A percentile compares a stretch with the other conserved stretches of the same genome.
Evolutionary conservation across 192 early-diverging fungal genomes (phyloP).

Genomic region (Phycomyces nitens): DNA sequence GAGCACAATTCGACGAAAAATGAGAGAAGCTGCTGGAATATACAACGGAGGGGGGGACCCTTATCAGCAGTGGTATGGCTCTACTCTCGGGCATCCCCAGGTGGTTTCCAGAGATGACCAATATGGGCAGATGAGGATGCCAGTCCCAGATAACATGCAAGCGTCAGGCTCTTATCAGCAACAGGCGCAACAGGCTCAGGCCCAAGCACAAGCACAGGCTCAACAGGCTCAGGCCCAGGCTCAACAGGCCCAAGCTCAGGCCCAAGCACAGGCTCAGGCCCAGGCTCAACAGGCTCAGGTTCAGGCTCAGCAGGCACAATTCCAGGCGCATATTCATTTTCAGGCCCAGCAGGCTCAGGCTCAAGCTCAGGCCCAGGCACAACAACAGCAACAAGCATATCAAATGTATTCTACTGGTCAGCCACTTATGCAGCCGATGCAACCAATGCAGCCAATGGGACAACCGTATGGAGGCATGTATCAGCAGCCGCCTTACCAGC

Average conservation of each 20-base stretch:
- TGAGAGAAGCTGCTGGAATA: constrained; percentile 13
- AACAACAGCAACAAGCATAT: constrained; percentile 10
- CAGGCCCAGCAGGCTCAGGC: too few relatives aligned
- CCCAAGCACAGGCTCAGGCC: too few relatives aligned
- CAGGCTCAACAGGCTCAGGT: too few relatives aligned
- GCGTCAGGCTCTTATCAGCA: background rate
- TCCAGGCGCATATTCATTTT: too few relatives aligned
- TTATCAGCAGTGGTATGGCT: background rate
- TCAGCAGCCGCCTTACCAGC: background rate
- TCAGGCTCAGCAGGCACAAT: too few relatives aligned
- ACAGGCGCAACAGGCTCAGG: background rate
- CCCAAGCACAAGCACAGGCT: too few relatives aligned
- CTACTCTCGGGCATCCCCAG: background rate
- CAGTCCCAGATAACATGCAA: background rate
- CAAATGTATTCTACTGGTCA: constrained; percentile 4
- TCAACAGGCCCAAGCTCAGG: too few relatives aligned
- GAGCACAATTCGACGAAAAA: background rate
- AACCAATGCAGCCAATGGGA: constrained; percentile 7
- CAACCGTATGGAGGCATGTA: constrained; percentile 12
- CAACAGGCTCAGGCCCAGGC: too few relatives aligned
- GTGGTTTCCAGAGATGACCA: background rate
- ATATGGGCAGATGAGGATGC: background rate
- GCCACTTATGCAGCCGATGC: background rate
- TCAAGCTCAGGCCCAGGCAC: constrained; percentile 1
- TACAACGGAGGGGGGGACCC: background rate